Evolutionary conservation across 2,329 filamentous ascomycete species (phyloP).

Genomic region (Botrytis sinoallii): DNA sequence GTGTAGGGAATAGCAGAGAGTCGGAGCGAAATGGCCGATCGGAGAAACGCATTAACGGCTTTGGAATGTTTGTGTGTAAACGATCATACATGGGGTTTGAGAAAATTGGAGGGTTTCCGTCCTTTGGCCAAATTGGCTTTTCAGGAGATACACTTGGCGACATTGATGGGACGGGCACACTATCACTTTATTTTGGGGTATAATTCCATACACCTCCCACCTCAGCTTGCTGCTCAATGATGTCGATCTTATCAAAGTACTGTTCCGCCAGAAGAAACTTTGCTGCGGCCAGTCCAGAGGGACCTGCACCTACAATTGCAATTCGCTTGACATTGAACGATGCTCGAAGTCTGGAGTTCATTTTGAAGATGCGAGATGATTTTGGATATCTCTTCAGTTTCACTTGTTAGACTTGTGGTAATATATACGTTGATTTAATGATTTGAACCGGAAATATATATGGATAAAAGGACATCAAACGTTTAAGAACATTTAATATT

Average conservation of each 20-base stretch:
- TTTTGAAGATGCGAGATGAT: conserved; percentile 14
- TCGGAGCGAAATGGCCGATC: conserved; percentile 63
- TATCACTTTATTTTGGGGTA: conserved; percentile 45
- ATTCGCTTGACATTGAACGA: conserved; percentile 53
- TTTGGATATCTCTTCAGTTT: not conserved
- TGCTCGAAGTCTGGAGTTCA: conserved; percentile 30
- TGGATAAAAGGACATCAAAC: not conserved
- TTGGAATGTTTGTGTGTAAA: conserved; percentile 84
- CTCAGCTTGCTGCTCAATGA: conserved; percentile 77
- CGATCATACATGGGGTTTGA: conserved; percentile 80
- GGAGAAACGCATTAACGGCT: conserved; percentile 75
- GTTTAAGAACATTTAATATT: too few relatives aligned
- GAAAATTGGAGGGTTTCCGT: conserved; percentile 51
- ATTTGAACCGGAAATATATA: not conserved
- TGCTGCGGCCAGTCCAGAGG: conserved; percentile 72
- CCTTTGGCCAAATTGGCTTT: conserved; percentile 52
- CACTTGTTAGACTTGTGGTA: not conserved
- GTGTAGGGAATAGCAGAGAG: conserved; percentile 69
- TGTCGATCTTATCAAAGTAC: conserved; percentile 64
- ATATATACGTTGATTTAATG: not conserved
- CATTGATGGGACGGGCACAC: conserved; percentile 64
- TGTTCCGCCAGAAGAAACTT: conserved; percentile 76
- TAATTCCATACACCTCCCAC: conserved; percentile 89
- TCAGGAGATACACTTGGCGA: conserved; percentile 61
- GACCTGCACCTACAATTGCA: conserved; percentile 80